Evolutionary conservation across 495 filamentous ascomycete genomes (phyloP), one percentile per base, ranked within the genome.

Genomic region (Talaromyces wortmannii): DNA sequence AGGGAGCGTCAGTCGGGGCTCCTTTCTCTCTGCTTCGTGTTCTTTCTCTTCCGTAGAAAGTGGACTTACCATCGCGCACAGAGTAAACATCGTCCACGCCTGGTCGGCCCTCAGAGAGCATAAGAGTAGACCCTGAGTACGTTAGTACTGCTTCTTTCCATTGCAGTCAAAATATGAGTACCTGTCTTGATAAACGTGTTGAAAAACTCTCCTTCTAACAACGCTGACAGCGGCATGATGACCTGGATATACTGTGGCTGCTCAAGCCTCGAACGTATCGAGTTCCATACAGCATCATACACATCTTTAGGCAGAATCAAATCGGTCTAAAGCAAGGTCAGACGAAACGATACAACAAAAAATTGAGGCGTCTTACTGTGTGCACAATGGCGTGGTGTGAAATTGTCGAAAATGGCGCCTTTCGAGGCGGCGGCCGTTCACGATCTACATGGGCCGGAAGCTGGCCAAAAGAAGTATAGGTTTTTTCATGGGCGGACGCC

Each of bases 121-220:
- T 94, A 63, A 95, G 67, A 58, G 95, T 77, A 65, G 91, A 87
- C 16, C 94, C 92, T 96, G 54, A 30, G 45, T 48, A 16, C n/a
- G 43, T 51, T 7, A 52, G 31, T 47, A 50, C 50, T 23, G 11
- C 18, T 45, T 36, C 18, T 6, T 13, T 18, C 31, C 30, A 18
- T 13, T 7, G 31, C 18, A 48, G 17, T 44, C 23, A 4, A 18
- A 43, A 46, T 8, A 30, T 15, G 47, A 50, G 15, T 31, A 18
- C 92, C 92, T 60, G 79, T 76, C 66, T 96, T 96, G 59, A 97
- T 87, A 64, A 96, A 92, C 50, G 82, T 74, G 45, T 83, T 89
- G 67, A 96, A 92, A 61, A 98, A 98, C 0, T 86, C 84, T 5
- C 83, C 79, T 43, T 88, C 80, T 6, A 98, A 59, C 1, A 97